Percentiles rank a stretch among this genome's conserved stretches.
Evolutionary conservation across 2,329 filamentous ascomycete genomes (phyloP).

Genomic region (Gremmenia infestans): DNA sequence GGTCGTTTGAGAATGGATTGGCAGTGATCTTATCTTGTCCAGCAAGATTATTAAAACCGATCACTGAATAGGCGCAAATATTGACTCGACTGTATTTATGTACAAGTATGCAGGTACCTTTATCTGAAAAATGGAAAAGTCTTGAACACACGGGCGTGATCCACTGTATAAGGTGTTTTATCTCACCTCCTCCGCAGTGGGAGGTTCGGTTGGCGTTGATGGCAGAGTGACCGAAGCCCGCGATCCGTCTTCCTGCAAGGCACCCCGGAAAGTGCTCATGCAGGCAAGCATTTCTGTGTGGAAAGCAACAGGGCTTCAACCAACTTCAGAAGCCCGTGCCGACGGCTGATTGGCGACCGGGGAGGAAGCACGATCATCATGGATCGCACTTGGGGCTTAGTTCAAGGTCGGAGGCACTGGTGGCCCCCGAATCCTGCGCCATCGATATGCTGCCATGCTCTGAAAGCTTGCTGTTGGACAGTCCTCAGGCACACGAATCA

Average conservation of each 20-base stretch:
- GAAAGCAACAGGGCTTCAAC: not conserved
- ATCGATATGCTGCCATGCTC: not conserved
- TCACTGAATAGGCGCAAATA: not conserved
- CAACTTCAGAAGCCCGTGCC: slow-evolving; percentile 3
- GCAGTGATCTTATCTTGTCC: not conserved
- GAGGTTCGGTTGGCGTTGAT: not conserved
- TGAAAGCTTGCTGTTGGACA: not conserved
- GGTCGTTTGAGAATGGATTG: not conserved
- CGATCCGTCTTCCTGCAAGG: slow-evolving; percentile 12
- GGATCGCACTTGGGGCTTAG: not conserved
- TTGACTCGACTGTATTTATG: not conserved
- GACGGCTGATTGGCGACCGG: slow-evolving; percentile 20
- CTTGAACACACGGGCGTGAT: not conserved
- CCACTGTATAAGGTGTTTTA: slow-evolving; percentile 1
- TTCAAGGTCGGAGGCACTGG: not conserved
- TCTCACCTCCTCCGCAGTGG: not conserved
- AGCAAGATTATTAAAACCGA: not conserved
- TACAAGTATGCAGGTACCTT: not conserved
- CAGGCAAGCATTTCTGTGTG: slow-evolving; percentile 3
- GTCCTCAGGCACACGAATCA: not conserved
- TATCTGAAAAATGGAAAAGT: not conserved
- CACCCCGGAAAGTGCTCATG: slow-evolving; percentile 14
- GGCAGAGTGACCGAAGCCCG: slow-evolving; percentile 4
- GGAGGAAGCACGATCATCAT: not conserved
- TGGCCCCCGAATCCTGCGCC: not conserved